Evolutionary conservation across 2,329 filamentous ascomycete genomes (phyloP).

Genomic region (Botrytis fragariae): DNA sequence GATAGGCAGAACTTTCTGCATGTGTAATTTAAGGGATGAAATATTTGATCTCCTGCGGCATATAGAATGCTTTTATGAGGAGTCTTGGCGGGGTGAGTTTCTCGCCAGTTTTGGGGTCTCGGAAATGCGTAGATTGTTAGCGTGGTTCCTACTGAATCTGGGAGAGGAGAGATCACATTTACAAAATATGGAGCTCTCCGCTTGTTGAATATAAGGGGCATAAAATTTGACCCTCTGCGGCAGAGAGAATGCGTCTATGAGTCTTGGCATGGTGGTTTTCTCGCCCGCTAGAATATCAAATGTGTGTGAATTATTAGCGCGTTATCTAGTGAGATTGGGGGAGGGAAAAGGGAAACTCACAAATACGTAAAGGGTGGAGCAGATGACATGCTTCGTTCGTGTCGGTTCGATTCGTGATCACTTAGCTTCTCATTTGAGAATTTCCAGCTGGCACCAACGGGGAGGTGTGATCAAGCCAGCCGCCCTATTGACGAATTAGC

Average conservation of each 20-base stretch:
- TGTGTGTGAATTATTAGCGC: neutral
- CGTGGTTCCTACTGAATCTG: too few relatives aligned
- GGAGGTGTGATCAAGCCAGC: constrained; percentile 15
- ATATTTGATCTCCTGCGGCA: too few relatives aligned
- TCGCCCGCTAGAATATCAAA: neutral
- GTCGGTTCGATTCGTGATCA: neutral
- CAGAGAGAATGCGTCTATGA: neutral
- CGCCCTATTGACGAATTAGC: constrained; percentile 1
- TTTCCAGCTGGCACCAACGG: constrained; percentile 9
- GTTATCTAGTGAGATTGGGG: neutral
- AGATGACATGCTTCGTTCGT: too few relatives aligned
- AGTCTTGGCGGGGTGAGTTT: too few relatives aligned
- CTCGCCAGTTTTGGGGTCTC: too few relatives aligned
- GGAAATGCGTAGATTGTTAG: too few relatives aligned
- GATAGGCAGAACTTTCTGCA: too few relatives aligned
- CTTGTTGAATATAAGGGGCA: rapidly evolving
- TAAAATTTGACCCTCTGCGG: rapidly evolving
- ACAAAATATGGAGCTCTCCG: too few relatives aligned
- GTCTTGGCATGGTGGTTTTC: neutral
- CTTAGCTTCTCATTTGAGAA: constrained; percentile 3
- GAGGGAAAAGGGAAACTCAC: neutral
- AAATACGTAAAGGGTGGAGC: neutral
- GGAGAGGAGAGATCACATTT: too few relatives aligned
- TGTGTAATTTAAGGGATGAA: too few relatives aligned
- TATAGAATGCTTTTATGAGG: too few relatives aligned